These are phyloP conservation scores for Castanospermum australe DNA, from an alignment of 306 rosid genomes.

Conservation along the genomic window DNA sequence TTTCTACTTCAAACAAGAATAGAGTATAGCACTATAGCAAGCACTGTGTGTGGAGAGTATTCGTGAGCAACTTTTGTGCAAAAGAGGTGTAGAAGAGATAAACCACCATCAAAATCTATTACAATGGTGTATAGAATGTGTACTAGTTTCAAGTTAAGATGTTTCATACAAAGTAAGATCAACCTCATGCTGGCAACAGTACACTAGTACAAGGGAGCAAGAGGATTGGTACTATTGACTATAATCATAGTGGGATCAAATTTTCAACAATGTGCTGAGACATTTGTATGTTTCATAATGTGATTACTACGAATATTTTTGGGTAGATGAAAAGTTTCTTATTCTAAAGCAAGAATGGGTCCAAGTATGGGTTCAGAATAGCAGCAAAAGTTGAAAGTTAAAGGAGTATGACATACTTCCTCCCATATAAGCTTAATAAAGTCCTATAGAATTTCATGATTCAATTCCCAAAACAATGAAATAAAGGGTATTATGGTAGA, in stretches of 20 bases:
- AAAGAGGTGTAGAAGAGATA: background rate
- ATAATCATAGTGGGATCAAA: background rate
- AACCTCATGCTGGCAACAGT: background rate
- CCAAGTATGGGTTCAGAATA: background rate
- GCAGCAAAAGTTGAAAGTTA: background rate
- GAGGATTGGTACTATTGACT: background rate
- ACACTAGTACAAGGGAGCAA: background rate
- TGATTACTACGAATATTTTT: background rate
- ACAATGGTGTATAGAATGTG: background rate
- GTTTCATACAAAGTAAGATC: background rate
- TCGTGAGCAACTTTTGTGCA: background rate
- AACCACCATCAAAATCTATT: background rate
- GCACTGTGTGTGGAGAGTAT: background rate
- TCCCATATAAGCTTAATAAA: background rate
- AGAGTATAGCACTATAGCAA: background rate
- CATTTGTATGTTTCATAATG: background rate
- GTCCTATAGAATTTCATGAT: background rate
- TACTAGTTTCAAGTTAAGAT: background rate
- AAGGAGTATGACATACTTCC: background rate
- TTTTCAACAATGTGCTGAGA: background rate
- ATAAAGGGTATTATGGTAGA: conserved; percentile 7
- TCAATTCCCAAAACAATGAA: background rate
- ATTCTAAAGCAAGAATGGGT: background rate
- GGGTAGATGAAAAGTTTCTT: background rate
- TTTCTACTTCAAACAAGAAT: background rate